Evolutionary conservation across 805 yeast species (phyloP), one percentile per base, ranked within the genome.

Genomic region (Pichia cephalocereana): DNA sequence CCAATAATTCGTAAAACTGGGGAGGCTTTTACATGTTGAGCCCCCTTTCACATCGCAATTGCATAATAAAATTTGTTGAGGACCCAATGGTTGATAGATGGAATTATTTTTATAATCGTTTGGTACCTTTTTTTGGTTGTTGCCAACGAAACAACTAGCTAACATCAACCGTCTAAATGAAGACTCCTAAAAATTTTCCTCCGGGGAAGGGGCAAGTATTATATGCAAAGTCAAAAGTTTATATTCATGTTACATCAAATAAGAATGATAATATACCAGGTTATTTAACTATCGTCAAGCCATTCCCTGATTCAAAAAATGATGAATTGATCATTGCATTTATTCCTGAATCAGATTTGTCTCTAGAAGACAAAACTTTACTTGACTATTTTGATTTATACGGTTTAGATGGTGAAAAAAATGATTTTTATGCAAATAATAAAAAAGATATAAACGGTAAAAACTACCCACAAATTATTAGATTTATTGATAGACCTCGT

Each of bases 211-310:
- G 71, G 5, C 77, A 76, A 54, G 57, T 78, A 43, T 59, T 77
- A 15, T 78, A 70, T 55, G 74, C 67, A 31, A 84, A 83, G 59
- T 75, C 88, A 2, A 82, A 84, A 60, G 93, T 85, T 8, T 89
- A 80, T 62, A 75, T 90, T 4, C 99, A 93, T 64, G 95, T 96
- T 4, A 77, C 93, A 0, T 70, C 76, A 12, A 74, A 81, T 19
- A 75, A 86, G 30, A 71, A 71, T 46, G 96, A 91, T 59, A 90
- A 91, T 60, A 70, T 91, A 19, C 66, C 84, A 0, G 99, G 99
- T 2, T 87, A 76, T 57, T 62, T 93, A 38, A 70, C 84, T 8
- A 70, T 93, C 15, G 75, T 80, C 17, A 71, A 74, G 40, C 85
- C 86, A 5, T 63, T 65, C 15, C 64, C 69, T 42, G 65, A 64